Percentiles rank a stretch among this genome's conserved stretches.
These are phyloP conservation scores for Dothistroma septosporum DNA, from an alignment of 2,329 filamentous ascomycete species.

Conservation along the genomic window DNA sequence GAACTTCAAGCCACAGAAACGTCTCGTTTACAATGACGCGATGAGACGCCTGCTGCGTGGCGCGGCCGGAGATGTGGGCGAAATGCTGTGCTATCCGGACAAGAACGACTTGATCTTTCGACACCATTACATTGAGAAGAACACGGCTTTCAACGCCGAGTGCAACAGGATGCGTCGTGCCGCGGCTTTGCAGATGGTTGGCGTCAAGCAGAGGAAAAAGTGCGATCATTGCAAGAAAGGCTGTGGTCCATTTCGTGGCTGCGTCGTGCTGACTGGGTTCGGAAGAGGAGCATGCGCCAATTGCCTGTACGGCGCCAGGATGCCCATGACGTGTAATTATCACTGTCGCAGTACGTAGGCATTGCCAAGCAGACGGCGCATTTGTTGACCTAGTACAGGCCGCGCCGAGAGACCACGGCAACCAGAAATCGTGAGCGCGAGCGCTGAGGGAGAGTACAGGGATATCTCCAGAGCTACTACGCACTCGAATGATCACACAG, in stretches of 20 bases:
- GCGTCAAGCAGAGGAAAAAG: background rate
- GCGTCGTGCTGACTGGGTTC: background rate
- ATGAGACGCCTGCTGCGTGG: background rate
- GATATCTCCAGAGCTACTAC: too few species aligned
- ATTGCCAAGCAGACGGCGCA: background rate
- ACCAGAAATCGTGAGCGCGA: background rate
- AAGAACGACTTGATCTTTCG: background rate
- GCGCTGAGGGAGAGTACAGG: too few species aligned
- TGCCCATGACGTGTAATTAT: background rate
- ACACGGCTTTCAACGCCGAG: background rate
- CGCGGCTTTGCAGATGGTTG: background rate
- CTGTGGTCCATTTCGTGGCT: background rate
- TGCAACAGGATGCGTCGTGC: background rate
- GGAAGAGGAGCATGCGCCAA: background rate
- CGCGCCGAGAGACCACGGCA: background rate
- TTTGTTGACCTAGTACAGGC: background rate
- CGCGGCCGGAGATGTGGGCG: background rate
- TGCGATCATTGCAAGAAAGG: background rate
- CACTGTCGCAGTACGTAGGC: background rate
- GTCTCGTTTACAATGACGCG: background rate
- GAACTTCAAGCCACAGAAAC: background rate
- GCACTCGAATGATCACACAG: too few species aligned
- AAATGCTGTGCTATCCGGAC: background rate
- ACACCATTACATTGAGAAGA: background rate
- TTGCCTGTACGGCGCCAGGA: background rate